phyloP scores from a whole-genome alignment of 345 rosid species.

The Citrus sinensis region DNA sequence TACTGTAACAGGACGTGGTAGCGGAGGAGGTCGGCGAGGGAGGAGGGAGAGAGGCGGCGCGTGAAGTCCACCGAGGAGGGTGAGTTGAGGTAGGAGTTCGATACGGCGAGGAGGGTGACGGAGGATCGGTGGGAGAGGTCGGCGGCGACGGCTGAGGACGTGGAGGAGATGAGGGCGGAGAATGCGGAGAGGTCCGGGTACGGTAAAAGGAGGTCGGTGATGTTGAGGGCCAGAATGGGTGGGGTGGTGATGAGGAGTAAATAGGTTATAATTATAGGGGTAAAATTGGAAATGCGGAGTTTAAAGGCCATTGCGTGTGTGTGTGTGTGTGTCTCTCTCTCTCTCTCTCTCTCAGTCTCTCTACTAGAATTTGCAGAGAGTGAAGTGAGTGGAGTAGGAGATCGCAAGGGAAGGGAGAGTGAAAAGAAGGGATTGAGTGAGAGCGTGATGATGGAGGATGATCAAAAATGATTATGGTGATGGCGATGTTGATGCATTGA shows the following conservation, averaged over 20 bases:
- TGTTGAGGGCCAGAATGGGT: constrained; percentile 43
- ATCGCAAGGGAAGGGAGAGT: background rate
- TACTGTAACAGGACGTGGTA: constrained; percentile 79
- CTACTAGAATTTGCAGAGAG: constrained; percentile 1
- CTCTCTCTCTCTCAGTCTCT: background rate
- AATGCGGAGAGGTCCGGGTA: constrained; percentile 58
- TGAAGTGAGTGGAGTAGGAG: background rate
- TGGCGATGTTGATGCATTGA: constrained; percentile 9
- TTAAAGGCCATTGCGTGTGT: constrained; percentile 28
- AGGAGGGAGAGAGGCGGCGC: constrained; percentile 60
- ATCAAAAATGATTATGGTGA: constrained; percentile 7
- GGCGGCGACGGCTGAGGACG: constrained; percentile 39
- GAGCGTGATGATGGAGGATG: background rate
- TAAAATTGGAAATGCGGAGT: constrained; percentile 36
- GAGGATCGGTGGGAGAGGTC: constrained; percentile 62
- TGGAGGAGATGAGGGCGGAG: constrained; percentile 45
- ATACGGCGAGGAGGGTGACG: constrained; percentile 80
- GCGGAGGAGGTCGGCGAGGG: constrained; percentile 83
- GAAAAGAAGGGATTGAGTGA: background rate
- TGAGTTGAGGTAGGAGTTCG: constrained; percentile 48
- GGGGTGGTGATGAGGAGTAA: constrained; percentile 37
- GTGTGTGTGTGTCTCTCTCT: background rate
- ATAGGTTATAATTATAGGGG: constrained; percentile 38
- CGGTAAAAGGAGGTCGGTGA: constrained; percentile 65
- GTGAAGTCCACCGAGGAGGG: constrained; percentile 47